Evolutionary conservation across 1,284 basidiomycete species (phyloP), one percentile per base, ranked within the genome.

Genomic region (Sporisorium graminicola): DNA sequence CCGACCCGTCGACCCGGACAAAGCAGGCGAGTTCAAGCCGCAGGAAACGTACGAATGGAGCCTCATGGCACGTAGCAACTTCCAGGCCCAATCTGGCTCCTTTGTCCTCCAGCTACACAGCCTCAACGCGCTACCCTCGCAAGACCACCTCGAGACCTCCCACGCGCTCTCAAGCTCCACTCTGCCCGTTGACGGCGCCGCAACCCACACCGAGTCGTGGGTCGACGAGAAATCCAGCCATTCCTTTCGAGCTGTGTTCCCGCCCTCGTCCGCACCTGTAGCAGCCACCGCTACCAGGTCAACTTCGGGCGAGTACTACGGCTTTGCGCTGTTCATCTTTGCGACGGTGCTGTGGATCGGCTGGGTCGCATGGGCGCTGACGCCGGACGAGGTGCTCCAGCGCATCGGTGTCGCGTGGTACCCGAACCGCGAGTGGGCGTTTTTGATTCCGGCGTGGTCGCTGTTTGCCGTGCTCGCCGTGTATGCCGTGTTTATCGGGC

Each of bases 371-470:
- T 81, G 79, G 79, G 79, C 75, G 13, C 44, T 81, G 24, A 69
- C 65, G 0, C 79, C 79, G 8, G 79, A 81, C 26, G 44, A 50
- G 20, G 22, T 68, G 37, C 54, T 81, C 14, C 54, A 67, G 44
- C 53, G 52, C 22, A 22, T 81, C 3, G 78, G 79, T 20, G 70
- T 81, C n/a, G 75, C 69, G 2, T 81, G 77, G 77, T 81, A 81
- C 44, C 79, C 79, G 12, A 81, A 76, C 24, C 68, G 79, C 26
- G 79, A 81, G 18, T 81, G 79, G 79, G 79, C 79, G 5, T 81
- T 73, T 22, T 52, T 81, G 26, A 31, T 81, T 20, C 79, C 79
- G 1, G 77, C 79, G 5, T 81, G 77, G 77, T 75, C 74, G 8
- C 43, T 77, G n/a, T 62, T 81, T 33, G 67, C 65, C 9, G 72